Evolutionary conservation across 352 stramenopile genomes (phyloP).

Genomic region (Phytophthora sp.): DNA sequence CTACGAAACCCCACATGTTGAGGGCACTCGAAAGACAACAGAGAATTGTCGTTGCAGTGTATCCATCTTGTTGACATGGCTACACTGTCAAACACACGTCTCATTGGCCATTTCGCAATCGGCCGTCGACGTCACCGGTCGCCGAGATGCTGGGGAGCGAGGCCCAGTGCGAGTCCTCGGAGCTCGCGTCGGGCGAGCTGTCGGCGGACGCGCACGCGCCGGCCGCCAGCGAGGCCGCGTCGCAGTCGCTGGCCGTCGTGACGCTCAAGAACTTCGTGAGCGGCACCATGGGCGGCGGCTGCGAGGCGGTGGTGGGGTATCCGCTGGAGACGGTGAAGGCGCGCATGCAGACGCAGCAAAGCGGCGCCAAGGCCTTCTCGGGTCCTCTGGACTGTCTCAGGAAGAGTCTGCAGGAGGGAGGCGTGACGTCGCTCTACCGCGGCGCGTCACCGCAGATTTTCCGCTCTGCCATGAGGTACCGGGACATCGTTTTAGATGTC

Average conservation of each 20-base stretch:
- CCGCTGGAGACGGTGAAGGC: constrained; percentile 74
- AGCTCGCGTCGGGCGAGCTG: constrained; percentile 29
- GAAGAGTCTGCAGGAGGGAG: constrained; percentile 61
- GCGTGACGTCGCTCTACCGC: constrained; percentile 65
- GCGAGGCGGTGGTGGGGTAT: constrained; percentile 68
- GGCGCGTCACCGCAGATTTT: constrained; percentile 75
- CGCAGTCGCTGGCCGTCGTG: constrained; percentile 54
- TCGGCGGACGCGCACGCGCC: constrained; percentile 12
- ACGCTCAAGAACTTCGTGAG: constrained; percentile 72
- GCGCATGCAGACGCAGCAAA: constrained; percentile 70
- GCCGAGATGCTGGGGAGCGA: constrained; percentile 7
- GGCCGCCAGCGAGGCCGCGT: background rate
- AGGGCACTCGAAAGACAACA: too few relatives aligned
- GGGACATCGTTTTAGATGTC: constrained; percentile 12
- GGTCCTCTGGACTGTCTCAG: constrained; percentile 60
- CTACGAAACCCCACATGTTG: too few relatives aligned
- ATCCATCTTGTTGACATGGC: too few relatives aligned
- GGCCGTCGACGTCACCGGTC: too few relatives aligned
- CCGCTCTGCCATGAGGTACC: constrained; percentile 65
- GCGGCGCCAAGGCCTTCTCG: constrained; percentile 32
- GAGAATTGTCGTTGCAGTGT: too few relatives aligned
- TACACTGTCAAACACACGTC: background rate
- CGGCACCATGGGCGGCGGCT: constrained; percentile 59
- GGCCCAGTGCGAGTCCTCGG: constrained; percentile 27
- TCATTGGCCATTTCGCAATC: too few relatives aligned